Evolutionary conservation across 257 asterid species (phyloP).

Genomic region (Lavandula angustifolia): DNA sequence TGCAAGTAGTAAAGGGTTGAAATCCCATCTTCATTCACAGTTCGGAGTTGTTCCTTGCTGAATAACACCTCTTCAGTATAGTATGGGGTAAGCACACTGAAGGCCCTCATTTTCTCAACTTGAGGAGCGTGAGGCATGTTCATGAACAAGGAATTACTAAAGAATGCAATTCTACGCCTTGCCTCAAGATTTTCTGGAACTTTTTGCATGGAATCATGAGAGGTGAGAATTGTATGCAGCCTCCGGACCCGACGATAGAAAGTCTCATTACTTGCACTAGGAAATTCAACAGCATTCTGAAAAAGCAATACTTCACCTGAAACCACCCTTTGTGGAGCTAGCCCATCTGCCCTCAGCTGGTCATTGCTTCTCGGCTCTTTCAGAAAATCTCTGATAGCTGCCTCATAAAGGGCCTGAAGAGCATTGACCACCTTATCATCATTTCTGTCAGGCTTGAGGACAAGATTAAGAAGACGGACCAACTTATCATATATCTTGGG

Average conservation of each 20-base stretch:
- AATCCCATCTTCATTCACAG: conserved; percentile 98
- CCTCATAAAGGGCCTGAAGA: conserved; percentile 96
- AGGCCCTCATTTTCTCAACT: conserved; percentile 98
- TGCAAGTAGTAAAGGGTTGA: conserved; percentile 91
- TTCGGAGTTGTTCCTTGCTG: conserved; percentile 91
- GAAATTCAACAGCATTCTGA: conserved; percentile 75
- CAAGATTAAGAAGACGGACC: conserved; percentile 70
- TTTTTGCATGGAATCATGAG: conserved; percentile 93
- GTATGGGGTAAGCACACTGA: conserved; percentile 97
- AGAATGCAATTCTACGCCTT: conserved; percentile 94
- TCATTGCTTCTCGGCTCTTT: conserved; percentile 66
- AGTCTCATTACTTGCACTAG: conserved; percentile 60
- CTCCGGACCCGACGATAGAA: conserved; percentile 93
- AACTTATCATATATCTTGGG: conserved; percentile 70
- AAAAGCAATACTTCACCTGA: conserved; percentile 75
- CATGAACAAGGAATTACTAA: conserved; percentile 98
- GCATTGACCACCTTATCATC: conserved; percentile 80
- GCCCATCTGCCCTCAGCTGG: conserved; percentile 87
- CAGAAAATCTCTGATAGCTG: conserved; percentile 83
- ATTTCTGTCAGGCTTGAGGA: conserved; percentile 66
- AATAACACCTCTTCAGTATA: conserved; percentile 90
- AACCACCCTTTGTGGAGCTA: conserved; percentile 66
- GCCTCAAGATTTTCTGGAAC: conserved; percentile 96
- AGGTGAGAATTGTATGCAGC: conserved; percentile 84
- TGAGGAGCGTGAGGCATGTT: conserved; percentile 99